Evolutionary conservation across 257 asterid species (phyloP), one percentile per base, ranked within the genome.

Genomic region (Anisodus acutangulus): DNA sequence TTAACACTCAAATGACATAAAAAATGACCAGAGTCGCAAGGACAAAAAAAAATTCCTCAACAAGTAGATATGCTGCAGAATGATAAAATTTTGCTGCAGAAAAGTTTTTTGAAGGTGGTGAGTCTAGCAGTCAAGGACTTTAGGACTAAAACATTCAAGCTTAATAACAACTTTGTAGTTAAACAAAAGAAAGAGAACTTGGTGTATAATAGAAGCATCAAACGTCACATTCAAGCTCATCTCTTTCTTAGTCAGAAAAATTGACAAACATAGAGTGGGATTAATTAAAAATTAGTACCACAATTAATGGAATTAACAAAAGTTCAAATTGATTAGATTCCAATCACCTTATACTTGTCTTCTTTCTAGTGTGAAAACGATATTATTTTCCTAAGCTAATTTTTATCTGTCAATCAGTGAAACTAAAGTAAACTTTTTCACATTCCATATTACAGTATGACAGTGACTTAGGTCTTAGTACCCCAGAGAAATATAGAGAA

Each of bases 171-270:
- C 9, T 15, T 63, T 81, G 16, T n/a, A n/a, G 60, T 53, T 43
- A 31, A 31, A 31, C 19, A 62, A 45, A 81, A 2, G 59, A 62
- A 62, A 19, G 72, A 79, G 4, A n/a, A 51, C 45, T 12, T 78
- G 1, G 64, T 81, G 74, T 63, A 62, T 19, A 8, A 81, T 35
- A 62, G 84, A 81, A 60, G 58, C 45, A 62, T 81, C 11, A 81
- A 22, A 76, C 74, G 86, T 91, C 95, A 70, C 90, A 84, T 62
- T 89, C 91, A 88, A 51, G 79, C 58, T 82, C 82, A 45, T 43
- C 45, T 31, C 58, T 83, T 83, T 83, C 81, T 80, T 63, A 78
- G 81, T 78, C 76, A 57, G 82, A 60, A 81, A 58, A 55, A 84
- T 86, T 78, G 82, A 76, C 79, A 85, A 89, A 64, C 53, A 60